Conservation (phyloP, 345 rosid species). For the Passiflora organensis region DNA sequence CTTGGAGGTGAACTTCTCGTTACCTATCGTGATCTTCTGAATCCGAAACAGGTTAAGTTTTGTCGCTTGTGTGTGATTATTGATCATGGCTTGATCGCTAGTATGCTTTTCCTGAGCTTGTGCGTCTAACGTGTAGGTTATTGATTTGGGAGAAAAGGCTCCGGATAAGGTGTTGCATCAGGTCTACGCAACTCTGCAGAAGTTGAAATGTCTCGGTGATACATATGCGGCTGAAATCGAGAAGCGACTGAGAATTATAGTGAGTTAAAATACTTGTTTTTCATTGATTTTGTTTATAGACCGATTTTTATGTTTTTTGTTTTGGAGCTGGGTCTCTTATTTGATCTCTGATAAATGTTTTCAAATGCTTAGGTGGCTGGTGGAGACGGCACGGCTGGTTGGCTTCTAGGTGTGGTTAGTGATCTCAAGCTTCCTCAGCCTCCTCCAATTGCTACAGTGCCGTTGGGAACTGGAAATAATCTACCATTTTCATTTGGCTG, state of each 20-base stretch:
- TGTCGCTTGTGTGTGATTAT: background rate
- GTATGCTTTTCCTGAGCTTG: background rate
- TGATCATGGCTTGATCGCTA: background rate
- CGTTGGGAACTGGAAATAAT: constrained; percentile 74
- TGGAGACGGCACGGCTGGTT: constrained; percentile 75
- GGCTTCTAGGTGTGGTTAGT: constrained; percentile 69
- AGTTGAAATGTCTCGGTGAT: constrained; percentile 41
- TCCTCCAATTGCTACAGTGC: constrained; percentile 66
- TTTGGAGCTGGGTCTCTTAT: background rate
- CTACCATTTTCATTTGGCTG: constrained; percentile 77
- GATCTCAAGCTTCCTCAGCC: constrained; percentile 67
- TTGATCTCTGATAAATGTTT: constrained; percentile 7
- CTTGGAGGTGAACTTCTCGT: constrained; percentile 56
- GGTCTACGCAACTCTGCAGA: constrained; percentile 40
- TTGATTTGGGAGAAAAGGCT: constrained; percentile 46
- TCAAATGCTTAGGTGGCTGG: constrained; percentile 54
- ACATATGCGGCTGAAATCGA: constrained; percentile 43
- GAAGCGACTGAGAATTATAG: constrained; percentile 52
- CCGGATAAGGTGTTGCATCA: constrained; percentile 50
- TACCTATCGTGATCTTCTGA: constrained; percentile 50
- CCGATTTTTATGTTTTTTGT: background rate
- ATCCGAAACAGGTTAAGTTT: constrained; percentile 42
- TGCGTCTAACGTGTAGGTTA: constrained; percentile 36
- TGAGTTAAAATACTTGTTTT: constrained; percentile 41
- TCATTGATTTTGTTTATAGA: background rate